Evolutionary conservation across 768 basidiomycete species (phyloP).

Genomic region (Collybia mongolica): DNA sequence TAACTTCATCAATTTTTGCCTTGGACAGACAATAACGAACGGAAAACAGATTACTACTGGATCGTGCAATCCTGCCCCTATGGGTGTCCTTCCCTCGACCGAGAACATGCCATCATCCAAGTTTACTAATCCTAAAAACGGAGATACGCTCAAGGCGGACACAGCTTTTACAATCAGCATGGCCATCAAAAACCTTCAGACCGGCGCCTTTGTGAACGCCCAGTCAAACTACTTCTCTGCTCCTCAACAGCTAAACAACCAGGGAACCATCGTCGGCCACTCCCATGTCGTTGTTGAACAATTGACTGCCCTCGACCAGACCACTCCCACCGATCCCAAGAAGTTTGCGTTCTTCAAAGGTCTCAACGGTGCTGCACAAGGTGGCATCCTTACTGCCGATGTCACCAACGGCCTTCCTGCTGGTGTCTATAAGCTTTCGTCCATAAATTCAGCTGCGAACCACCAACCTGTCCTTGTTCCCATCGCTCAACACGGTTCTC

Average conservation of each 20-base stretch:
- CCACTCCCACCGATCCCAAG: conserved; percentile 45
- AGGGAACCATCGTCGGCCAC: conserved; percentile 60
- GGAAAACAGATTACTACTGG: conserved; percentile 38
- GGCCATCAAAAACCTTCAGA: conserved; percentile 40
- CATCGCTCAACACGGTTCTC: conserved; percentile 37
- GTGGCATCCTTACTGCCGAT: conserved; percentile 43
- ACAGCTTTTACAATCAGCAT: conserved; percentile 52
- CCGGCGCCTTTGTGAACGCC: conserved; percentile 55
- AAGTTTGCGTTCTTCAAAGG: conserved; percentile 61
- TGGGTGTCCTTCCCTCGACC: conserved; percentile 55
- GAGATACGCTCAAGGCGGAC: conserved; percentile 39
- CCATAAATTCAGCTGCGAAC: conserved; percentile 48
- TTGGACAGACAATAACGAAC: conserved; percentile 53
- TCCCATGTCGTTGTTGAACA: conserved; percentile 60
- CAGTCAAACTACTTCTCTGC: conserved; percentile 46
- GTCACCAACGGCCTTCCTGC: conserved; percentile 54
- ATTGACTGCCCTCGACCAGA: conserved; percentile 45
- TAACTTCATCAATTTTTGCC: conserved; percentile 75
- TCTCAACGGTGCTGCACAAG: conserved; percentile 42
- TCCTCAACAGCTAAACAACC: conserved; percentile 49
- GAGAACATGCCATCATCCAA: conserved; percentile 54
- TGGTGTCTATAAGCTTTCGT: conserved; percentile 48
- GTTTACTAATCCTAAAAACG: conserved; percentile 48
- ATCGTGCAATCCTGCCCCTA: conserved; percentile 53
- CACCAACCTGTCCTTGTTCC: conserved; percentile 39